Evolutionary conservation across 306 rosid genomes (phyloP), one percentile per base, ranked within the genome.

Genomic region (Ammopiptanthus mongolicus): DNA sequence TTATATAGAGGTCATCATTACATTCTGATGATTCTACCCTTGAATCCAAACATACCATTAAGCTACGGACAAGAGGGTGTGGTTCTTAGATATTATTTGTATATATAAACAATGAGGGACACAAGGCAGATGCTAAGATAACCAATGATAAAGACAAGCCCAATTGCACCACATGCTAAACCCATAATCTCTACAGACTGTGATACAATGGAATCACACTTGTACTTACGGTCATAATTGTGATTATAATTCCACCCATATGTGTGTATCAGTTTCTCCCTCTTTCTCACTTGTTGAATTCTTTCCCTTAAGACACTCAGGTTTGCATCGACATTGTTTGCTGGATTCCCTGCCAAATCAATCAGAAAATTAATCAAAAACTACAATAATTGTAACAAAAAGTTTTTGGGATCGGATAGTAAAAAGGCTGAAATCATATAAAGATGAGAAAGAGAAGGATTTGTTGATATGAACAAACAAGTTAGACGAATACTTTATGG

Each of bases 321-420:
- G 61, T 86, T 88, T 42, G 83, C 82, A 65, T 88, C 92, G 33
- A 88, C 92, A 70, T 63, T 77, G 52, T 85, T 85, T 58, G 65
- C 69, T 46, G 69, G 42, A 52, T 74, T 82, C 60, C 81, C 89
- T 88, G 86, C 68, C 63, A 69, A 80, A 18, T 22, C 8, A 21
- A 51, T 29, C 17, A 75, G 6, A 67, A 29, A n/a, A 37, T n/a
- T 37, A 33, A 56, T 23, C 18, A 63, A n/a, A 50, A 51, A n/a
- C 31, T 5, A 61, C 12, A 51, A 31, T 56, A 51, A 17, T 15
- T 33, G 28, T 44, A 8, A 66, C 75, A 56, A 5, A 5, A 39
- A 31, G 11, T 61, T 41, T 23, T n/a, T n/a, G 39, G 29, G 18
- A 62, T n/a, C 28, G 29, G 18, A 62, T 6, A 33, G 28, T 70